phyloP scores from a whole-genome alignment of 305 asterid species.

The Fraxinus dipetala region DNA sequence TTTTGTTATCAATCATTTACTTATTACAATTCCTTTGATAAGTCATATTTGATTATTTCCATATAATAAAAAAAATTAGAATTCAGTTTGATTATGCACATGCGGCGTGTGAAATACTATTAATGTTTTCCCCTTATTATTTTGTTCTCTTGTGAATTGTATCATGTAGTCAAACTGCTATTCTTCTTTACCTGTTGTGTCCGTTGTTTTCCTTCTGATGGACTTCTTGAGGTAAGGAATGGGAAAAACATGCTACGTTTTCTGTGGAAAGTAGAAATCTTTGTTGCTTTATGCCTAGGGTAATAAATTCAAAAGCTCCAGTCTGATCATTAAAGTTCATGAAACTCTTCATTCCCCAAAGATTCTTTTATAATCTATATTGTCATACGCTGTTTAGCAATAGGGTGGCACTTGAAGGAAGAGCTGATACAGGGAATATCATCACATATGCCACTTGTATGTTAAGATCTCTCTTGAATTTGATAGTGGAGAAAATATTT shows the following conservation, averaged over 20 bases:
- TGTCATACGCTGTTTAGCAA: conserved; percentile 2
- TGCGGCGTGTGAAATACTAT: background rate
- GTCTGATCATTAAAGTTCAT: conserved; percentile 1
- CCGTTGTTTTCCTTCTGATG: too few relatives aligned
- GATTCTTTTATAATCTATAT: background rate
- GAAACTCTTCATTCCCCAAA: background rate
- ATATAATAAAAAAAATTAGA: too few relatives aligned
- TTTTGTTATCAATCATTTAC: conserved; percentile 15
- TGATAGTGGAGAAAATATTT: background rate
- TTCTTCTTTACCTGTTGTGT: background rate
- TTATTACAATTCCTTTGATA: background rate
- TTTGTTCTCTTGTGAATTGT: background rate
- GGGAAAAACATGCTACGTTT: background rate
- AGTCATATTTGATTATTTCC: background rate
- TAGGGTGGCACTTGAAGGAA: conserved; percentile 3
- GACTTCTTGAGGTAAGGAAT: background rate
- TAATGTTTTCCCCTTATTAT: background rate
- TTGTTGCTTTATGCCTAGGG: background rate
- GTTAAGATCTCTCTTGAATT: background rate
- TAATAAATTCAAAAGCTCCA: background rate
- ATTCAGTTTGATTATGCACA: too few relatives aligned
- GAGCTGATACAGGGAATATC: conserved; percentile 2
- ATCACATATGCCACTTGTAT: background rate
- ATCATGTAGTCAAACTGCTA: background rate
- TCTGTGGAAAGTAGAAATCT: background rate